Evolutionary conservation across 2,329 filamentous ascomycete species (phyloP).

Genomic region (Aspergillus transmontanensis): DNA sequence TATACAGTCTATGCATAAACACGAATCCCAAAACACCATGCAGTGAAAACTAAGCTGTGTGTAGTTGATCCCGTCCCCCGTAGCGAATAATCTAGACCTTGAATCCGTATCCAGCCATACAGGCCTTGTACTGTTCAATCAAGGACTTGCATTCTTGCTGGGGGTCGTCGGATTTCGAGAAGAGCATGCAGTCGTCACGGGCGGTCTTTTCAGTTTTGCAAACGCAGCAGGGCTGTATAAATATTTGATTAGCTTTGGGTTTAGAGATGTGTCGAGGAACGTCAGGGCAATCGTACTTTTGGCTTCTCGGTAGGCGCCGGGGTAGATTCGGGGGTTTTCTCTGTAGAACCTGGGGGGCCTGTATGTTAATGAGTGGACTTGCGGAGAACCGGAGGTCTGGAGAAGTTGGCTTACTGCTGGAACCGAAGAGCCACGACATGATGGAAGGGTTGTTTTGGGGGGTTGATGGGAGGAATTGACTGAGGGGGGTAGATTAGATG

Average conservation of each 20-base stretch:
- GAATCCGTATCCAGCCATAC: conserved; percentile 94
- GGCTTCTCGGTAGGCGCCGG: conserved; percentile 38
- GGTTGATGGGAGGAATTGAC: conserved; percentile 2
- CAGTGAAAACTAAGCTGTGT: conserved; percentile 3
- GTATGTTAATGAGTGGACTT: conserved; percentile 2
- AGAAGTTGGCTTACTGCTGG: conserved; percentile 1
- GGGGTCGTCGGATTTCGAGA: conserved; percentile 81
- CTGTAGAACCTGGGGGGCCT: conserved; percentile 15
- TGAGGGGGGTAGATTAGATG: neutral
- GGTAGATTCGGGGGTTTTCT: conserved; percentile 26
- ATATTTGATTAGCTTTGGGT: neutral
- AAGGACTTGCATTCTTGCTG: conserved; percentile 76
- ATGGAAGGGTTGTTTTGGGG: neutral
- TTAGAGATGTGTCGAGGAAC: neutral
- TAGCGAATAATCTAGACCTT: conserved; percentile 49
- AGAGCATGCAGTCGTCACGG: conserved; percentile 98
- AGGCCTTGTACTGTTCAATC: conserved; percentile 82
- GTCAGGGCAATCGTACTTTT: conserved; percentile 32
- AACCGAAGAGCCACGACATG: conserved; percentile 7
- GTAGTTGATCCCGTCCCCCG: conserved; percentile 11
- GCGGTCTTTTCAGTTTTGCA: conserved; percentile 92
- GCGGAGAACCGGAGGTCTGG: conserved; percentile 1
- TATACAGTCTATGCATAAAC: conserved; percentile 19
- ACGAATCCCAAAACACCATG: conserved; percentile 19
- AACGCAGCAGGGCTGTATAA: conserved; percentile 83